phyloP scores from a whole-genome alignment of 345 rosid genomes.

The Passiflora organensis region DNA sequence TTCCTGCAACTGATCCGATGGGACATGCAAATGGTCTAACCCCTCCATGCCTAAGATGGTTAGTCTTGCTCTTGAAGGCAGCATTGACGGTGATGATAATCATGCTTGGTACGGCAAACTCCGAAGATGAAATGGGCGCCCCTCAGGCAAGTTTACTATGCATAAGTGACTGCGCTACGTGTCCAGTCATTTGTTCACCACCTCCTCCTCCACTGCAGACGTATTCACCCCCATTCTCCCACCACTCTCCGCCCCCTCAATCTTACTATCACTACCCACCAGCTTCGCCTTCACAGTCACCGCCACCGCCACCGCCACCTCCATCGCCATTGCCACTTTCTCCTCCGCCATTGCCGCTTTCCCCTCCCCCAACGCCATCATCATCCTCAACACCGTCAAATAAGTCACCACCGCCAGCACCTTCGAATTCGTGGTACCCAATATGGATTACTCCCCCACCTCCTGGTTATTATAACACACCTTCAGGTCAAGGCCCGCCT shows the following conservation, averaged over 20 bases:
- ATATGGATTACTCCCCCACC: conserved; percentile 40
- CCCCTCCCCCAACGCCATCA: not conserved
- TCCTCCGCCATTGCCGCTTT: conserved; percentile 2
- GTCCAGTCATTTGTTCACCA: conserved; percentile 41
- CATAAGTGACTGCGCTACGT: conserved; percentile 41
- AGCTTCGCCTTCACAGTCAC: conserved; percentile 7
- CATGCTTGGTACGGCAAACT: conserved; percentile 15
- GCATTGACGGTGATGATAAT: conserved; percentile 16
- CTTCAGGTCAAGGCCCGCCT: conserved; percentile 30
- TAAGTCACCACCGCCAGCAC: conserved; percentile 10
- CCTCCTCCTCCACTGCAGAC: conserved; percentile 20
- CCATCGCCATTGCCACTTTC: conserved; percentile 1
- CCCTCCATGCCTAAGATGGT: not conserved
- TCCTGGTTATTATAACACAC: conserved; percentile 29
- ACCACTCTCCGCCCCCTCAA: conserved; percentile 25
- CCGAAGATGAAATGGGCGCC: conserved; percentile 20
- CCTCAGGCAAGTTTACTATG: conserved; percentile 31
- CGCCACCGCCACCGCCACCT: not conserved
- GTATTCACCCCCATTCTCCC: conserved; percentile 10
- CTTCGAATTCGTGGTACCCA: conserved; percentile 13
- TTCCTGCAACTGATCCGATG: too few relatives aligned
- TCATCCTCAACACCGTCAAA: conserved; percentile 13
- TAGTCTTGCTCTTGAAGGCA: not conserved
- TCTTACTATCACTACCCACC: conserved; percentile 18
- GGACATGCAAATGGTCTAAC: not conserved